Percentiles rank a stretch among this genome's conserved stretches.
These are phyloP conservation scores for Amaranthus palmeri DNA, from an alignment of 148 eudicot genomes.

Conservation along the genomic window DNA sequence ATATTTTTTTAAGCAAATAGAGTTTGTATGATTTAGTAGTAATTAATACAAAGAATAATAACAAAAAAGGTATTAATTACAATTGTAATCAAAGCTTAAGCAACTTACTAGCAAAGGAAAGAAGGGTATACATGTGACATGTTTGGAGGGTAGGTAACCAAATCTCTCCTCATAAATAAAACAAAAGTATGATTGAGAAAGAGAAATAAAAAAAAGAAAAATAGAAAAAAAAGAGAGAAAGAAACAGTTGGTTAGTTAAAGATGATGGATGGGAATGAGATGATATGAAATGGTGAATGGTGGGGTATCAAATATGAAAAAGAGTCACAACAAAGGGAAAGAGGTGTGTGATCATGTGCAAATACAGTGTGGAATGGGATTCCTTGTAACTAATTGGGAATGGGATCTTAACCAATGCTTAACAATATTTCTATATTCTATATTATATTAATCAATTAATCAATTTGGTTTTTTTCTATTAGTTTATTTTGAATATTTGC, in stretches of 20 bases:
- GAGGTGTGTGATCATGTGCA: conserved; percentile 10
- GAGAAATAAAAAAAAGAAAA: not conserved
- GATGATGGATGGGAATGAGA: not conserved
- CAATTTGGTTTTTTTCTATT: no score
- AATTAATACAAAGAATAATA: no score
- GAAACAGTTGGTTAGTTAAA: conserved; percentile 6
- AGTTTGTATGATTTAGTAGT: no score
- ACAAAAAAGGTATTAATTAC: no score
- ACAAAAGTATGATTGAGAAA: conserved; percentile 1
- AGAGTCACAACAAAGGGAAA: not conserved
- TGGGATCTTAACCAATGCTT: not conserved
- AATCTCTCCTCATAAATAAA: conserved; percentile 21
- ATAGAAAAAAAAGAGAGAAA: not conserved
- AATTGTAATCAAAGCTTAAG: not conserved
- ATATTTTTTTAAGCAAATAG: no score
- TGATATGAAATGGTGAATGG: not conserved
- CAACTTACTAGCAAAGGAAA: not conserved
- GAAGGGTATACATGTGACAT: conserved; percentile 41
- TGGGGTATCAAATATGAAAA: not conserved
- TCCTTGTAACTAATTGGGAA: conserved; percentile 8
- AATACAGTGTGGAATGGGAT: conserved; percentile 20
- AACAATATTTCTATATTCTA: not conserved
- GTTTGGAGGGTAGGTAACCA: conserved; percentile 48
- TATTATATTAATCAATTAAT: no score
- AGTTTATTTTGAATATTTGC: no score